These are phyloP conservation scores for Flammula alnicola DNA, from an alignment of 1,284 basidiomycete species.

Conservation along the genomic window DNA sequence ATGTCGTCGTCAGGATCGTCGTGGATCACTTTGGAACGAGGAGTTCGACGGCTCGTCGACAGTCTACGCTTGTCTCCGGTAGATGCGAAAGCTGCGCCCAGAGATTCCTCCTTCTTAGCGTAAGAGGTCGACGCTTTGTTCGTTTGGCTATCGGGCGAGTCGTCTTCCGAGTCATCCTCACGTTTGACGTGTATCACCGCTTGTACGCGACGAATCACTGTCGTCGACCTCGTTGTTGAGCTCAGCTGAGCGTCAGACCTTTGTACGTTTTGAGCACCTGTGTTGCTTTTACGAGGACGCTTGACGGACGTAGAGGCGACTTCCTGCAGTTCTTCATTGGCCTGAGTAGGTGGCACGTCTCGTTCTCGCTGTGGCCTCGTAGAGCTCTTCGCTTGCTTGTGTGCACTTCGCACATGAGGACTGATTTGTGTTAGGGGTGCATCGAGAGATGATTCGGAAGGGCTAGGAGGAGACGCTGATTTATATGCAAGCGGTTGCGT, in stretches of 20 bases:
- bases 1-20: slow-evolving; percentile 24
- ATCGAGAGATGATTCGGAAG: slow-evolving; percentile 15
- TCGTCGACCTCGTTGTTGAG: slow-evolving; percentile 19
- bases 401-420: not conserved
- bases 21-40: slow-evolving; percentile 13
- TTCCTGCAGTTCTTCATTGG: slow-evolving; percentile 7
- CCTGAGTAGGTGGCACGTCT: too few species aligned
- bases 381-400: slow-evolving; percentile 9
- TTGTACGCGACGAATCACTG: slow-evolving; percentile 47
- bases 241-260: slow-evolving; percentile 1
- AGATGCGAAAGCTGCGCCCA: slow-evolving; percentile 1
- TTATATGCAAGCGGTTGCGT: slow-evolving; percentile 32
- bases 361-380: slow-evolving; percentile 11
- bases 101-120: slow-evolving; percentile 19
- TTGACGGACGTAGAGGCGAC: slow-evolving; percentile 8
- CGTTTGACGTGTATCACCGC: slow-evolving; percentile 45
- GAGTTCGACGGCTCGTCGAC: slow-evolving; percentile 24
- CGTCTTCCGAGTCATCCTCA: slow-evolving; percentile 40
- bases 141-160: slow-evolving; percentile 14
- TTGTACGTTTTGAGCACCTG: not conserved
- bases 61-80: too few species aligned
- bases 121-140: not conserved
- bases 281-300: slow-evolving; percentile 16
- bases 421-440: not conserved
- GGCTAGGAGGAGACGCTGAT: slow-evolving; percentile 25